Conservation (phyloP, 768 basidiomycete genomes). For the Coprinopsis marcescibilis region DNA sequence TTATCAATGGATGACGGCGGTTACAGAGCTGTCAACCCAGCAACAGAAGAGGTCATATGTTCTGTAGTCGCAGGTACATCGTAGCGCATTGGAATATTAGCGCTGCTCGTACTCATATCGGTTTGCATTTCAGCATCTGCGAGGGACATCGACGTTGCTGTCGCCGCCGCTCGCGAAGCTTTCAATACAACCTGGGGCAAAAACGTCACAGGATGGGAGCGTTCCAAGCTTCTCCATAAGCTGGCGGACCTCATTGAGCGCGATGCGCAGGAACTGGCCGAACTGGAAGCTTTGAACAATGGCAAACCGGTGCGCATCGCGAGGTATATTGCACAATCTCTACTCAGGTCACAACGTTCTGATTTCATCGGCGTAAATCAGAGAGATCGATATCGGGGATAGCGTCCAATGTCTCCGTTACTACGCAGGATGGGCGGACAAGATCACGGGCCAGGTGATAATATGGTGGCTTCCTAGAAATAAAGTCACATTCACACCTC, state of each 20-base stretch:
- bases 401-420: constrained; percentile 76
- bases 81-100: not conserved
- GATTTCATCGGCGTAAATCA: too few species aligned
- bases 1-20: too few species aligned
- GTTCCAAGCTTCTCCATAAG: constrained; percentile 76
- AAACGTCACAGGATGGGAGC: constrained; percentile 77
- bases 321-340: constrained; percentile 18
- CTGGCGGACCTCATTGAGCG: constrained; percentile 88
- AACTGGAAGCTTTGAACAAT: constrained; percentile 83
- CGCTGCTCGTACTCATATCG: not conserved
- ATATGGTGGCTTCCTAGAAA: not conserved
- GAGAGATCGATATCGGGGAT: constrained; percentile 80
- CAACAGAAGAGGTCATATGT: constrained; percentile 71
- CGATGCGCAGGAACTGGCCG: constrained; percentile 74
- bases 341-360: constrained; percentile 4
- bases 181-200: constrained; percentile 87
- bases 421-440: constrained; percentile 96
- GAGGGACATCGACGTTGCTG: constrained; percentile 79
- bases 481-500: constrained; percentile 1
- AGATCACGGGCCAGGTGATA: constrained; percentile 77
- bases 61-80: constrained; percentile 56
- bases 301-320: constrained; percentile 76
- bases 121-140: constrained; percentile 41
- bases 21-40: constrained; percentile 71
- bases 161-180: constrained; percentile 76